phyloP scores from a whole-genome alignment of 345 rosid genomes.

The Cardamine occulta region DNA sequence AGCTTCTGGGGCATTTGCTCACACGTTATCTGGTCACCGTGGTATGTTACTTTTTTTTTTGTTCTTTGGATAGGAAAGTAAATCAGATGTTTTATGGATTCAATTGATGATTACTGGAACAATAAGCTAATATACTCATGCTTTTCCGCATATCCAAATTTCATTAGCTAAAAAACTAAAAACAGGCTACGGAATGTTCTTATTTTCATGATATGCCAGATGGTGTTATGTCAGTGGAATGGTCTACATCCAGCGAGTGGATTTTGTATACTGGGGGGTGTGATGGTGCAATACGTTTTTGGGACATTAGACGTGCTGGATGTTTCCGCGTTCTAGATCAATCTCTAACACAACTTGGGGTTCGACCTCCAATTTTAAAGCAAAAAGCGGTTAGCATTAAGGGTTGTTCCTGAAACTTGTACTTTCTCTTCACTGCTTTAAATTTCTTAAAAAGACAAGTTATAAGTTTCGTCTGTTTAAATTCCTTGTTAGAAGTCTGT shows the following conservation, averaged over 20 bases:
- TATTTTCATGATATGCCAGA: conserved; percentile 55
- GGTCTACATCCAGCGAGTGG: conserved; percentile 97
- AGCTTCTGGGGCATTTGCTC: conserved; percentile 87
- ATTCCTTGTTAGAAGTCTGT: not conserved
- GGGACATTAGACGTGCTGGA: conserved; percentile 97
- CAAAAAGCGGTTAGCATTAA: conserved; percentile 52
- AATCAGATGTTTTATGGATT: not conserved
- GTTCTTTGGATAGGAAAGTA: not conserved
- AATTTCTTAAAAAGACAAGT: not conserved
- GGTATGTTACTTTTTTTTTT: conserved; percentile 52
- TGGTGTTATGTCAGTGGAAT: conserved; percentile 91
- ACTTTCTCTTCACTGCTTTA: conserved; percentile 3
- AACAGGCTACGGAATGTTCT: not conserved
- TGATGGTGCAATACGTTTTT: conserved; percentile 97
- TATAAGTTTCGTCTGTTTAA: conserved; percentile 13
- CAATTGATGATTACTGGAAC: conserved; percentile 4
- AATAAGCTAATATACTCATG: conserved; percentile 12
- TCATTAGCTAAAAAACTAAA: not conserved
- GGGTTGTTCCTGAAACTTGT: conserved; percentile 47
- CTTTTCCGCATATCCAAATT: conserved; percentile 4
- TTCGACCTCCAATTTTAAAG: conserved; percentile 68
- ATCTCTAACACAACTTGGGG: conserved; percentile 80
- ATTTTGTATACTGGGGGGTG: conserved; percentile 89
- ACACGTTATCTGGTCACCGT: conserved; percentile 94
- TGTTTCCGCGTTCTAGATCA: conserved; percentile 89